Percentiles rank a stretch among this genome's conserved stretches.
phyloP scores from a whole-genome alignment of 2,329 filamentous ascomycete genomes.

The Aspergillus sp. region DNA sequence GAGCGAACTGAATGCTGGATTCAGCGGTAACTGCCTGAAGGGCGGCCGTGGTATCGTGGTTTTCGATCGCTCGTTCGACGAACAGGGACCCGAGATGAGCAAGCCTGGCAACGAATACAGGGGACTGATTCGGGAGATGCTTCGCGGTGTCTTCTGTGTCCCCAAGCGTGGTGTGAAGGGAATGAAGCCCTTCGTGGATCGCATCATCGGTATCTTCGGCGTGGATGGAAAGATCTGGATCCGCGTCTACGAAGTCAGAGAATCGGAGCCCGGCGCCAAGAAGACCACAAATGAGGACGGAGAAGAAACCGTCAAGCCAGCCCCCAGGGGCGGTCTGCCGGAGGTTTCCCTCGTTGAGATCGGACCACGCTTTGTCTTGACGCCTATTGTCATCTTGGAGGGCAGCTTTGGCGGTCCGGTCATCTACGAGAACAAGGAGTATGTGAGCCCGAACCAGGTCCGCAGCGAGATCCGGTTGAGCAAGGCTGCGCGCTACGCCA shows the following conservation, averaged over 20 bases:
- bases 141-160: conserved; percentile 87
- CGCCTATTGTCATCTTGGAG: conserved; percentile 92
- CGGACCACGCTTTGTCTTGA: conserved; percentile 87
- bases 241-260: conserved; percentile 87
- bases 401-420: conserved; percentile 93
- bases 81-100: conserved; percentile 70
- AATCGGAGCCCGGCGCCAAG: conserved; percentile 65
- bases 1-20: conserved; percentile 79
- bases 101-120: conserved; percentile 46
- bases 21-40: conserved; percentile 94
- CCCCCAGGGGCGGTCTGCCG: conserved; percentile 55
- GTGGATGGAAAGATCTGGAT: conserved; percentile 96
- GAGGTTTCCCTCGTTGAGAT: conserved; percentile 88
- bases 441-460: conserved; percentile 93
- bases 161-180: conserved; percentile 77
- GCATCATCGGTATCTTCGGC: conserved; percentile 87
- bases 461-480: conserved; percentile 73
- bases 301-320: conserved; percentile 38
- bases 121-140: conserved; percentile 71
- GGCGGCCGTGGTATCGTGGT: conserved; percentile 87
- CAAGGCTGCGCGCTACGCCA: conserved; percentile 75
- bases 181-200: conserved; percentile 93
- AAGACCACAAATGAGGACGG: conserved; percentile 36
- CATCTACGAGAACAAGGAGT: conserved; percentile 97
- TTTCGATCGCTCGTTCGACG: conserved; percentile 85